A percentile compares a stretch with the other conserved stretches of the same genome.
Evolutionary conservation across 768 basidiomycete species (phyloP).

Genomic region (Phylloporus arenicola): DNA sequence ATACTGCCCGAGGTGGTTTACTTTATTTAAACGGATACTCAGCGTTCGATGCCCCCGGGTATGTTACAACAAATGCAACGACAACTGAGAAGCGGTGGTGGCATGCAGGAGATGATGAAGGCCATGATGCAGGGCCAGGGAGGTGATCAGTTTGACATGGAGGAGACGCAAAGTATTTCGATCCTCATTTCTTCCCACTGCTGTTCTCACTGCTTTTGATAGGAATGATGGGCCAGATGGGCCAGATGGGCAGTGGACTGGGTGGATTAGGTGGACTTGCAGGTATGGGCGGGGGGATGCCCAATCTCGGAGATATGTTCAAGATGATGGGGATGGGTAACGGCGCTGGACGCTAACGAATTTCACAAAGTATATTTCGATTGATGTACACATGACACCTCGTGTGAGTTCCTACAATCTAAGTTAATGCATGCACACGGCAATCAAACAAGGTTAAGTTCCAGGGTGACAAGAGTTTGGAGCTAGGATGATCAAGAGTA

Average conservation of each 20-base stretch:
- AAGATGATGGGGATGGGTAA: constrained; percentile 87
- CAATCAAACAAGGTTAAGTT: constrained; percentile 28
- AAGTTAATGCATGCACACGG: constrained; percentile 14
- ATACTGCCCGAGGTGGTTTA: background rate
- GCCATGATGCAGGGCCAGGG: constrained; percentile 95
- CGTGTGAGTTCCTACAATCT: constrained; percentile 8
- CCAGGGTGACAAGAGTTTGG: constrained; percentile 7
- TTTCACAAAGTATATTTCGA: constrained; percentile 10
- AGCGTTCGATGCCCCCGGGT: constrained; percentile 93
- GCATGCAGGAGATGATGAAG: constrained; percentile 98
- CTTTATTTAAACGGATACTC: constrained; percentile 4
- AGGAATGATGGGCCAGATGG: constrained; percentile 93
- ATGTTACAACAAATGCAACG: constrained; percentile 92
- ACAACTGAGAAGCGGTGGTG: constrained; percentile 73
- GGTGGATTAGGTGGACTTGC: constrained; percentile 47
- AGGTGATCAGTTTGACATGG: constrained; percentile 87
- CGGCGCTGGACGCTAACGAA: constrained; percentile 28
- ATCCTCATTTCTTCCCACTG: constrained; percentile 4
- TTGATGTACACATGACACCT: constrained; percentile 14
- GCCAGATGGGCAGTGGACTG: constrained; percentile 66
- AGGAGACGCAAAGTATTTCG: constrained; percentile 82
- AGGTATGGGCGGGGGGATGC: constrained; percentile 58
- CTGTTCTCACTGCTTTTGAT: constrained; percentile 9
- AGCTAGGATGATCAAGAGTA: constrained; percentile 14
- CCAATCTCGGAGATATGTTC: constrained; percentile 72